phyloP scores from a whole-genome alignment of 495 filamentous ascomycete genomes.

The Penicillium verhagenii region DNA sequence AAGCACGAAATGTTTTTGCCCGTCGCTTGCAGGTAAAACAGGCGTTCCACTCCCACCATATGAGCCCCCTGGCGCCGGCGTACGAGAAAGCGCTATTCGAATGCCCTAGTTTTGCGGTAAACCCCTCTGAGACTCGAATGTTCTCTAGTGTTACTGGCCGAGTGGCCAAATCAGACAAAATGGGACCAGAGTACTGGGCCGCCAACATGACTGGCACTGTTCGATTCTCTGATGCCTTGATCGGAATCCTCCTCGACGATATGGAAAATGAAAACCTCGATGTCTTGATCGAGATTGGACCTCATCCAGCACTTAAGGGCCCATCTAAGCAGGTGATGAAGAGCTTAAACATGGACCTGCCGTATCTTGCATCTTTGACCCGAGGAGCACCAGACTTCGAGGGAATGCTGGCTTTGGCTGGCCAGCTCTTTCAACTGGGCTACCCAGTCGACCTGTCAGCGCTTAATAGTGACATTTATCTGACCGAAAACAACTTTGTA shows the following conservation, averaged over 20 bases:
- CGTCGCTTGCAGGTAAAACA: constrained; percentile 14
- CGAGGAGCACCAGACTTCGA: constrained; percentile 1
- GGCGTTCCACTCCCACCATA: constrained; percentile 34
- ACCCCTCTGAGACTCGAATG: background rate
- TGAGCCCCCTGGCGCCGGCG: constrained; percentile 13
- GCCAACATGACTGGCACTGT: constrained; percentile 25
- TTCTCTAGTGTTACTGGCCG: constrained; percentile 6
- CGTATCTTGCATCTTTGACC: background rate
- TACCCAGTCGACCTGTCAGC: background rate
- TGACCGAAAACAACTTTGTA: constrained; percentile 10
- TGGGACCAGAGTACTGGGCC: constrained; percentile 13
- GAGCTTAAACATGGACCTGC: background rate
- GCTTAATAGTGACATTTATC: background rate
- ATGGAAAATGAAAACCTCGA: constrained; percentile 2
- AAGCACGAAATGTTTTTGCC: constrained; percentile 9
- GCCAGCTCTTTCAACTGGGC: background rate
- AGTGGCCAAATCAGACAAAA: background rate
- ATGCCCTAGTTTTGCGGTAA: too few species aligned
- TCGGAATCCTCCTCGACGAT: background rate
- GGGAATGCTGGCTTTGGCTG: background rate
- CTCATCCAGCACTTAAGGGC: constrained; percentile 36
- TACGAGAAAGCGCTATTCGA: constrained; percentile 25
- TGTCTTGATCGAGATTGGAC: constrained; percentile 48
- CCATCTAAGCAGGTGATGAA: constrained; percentile 22
- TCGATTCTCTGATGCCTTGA: constrained; percentile 19